Evolutionary conservation across 306 rosid genomes (phyloP).

Genomic region (Lagenaria siceraria): DNA sequence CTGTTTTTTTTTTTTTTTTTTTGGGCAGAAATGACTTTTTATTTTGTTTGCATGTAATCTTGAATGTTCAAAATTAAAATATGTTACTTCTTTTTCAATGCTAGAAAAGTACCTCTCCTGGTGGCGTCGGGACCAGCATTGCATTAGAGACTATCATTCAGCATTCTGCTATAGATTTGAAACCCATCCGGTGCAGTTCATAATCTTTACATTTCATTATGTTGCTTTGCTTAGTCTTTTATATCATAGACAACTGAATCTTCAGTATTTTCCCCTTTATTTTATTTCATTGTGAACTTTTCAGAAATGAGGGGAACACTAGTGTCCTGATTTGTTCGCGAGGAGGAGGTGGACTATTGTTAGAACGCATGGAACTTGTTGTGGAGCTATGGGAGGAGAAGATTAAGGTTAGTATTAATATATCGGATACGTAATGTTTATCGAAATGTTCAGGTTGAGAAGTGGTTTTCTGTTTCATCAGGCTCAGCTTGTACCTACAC

Average conservation of each 20-base stretch:
- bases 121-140: constrained; percentile 85
- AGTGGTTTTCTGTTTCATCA: constrained; percentile 26
- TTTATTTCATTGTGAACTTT: constrained; percentile 4
- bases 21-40: not conserved
- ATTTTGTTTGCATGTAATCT: not conserved
- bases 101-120: constrained; percentile 73
- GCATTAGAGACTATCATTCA: constrained; percentile 89
- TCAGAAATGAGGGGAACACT: constrained; percentile 58
- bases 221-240: not conserved
- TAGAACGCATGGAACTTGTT: constrained; percentile 80
- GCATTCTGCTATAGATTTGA: constrained; percentile 47
- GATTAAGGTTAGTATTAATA: constrained; percentile 46
- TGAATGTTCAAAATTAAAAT: not conserved
- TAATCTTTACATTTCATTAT: not conserved
- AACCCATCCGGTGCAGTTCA: constrained; percentile 44
- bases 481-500: constrained; percentile 78
- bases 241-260: too few species aligned
- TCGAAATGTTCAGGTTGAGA: not conserved
- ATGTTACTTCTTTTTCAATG: constrained; percentile 4
- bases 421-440: not conserved
- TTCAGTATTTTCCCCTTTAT: too few species aligned
- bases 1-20: too few species aligned
- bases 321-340: constrained; percentile 75
- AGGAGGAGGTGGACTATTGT: constrained; percentile 92
- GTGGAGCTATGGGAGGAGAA: constrained; percentile 82